Base-by-base conservation (phyloP, 305 asterid species). In the Stenogyne calaminthoides region DNA sequence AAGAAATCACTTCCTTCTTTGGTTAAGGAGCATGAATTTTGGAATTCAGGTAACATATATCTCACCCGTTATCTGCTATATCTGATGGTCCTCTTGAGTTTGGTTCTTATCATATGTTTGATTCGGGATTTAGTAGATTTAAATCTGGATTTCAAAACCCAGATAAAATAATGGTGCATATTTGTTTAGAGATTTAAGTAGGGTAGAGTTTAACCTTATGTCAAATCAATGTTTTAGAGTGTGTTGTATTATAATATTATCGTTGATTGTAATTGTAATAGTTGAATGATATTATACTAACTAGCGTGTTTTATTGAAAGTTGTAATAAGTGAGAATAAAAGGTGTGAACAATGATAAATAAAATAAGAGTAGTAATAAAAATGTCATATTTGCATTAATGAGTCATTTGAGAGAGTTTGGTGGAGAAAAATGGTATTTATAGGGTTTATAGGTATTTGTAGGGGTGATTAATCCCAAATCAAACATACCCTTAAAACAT, bases 11-110 rank as follows among this genome's bases (percentile, higher is more conserved):
- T 95, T 76, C 96, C 96, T 57, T 84, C 96, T 10, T 73, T 95
- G 80, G 78, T 84, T 20, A 90, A 82, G 86, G 99, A 95, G 67
- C 81, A 90, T 60, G 40, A 75, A 6, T 95, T 89, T 79, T 95
- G 98, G 99, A 95, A 82, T 80, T 87, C 96, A 9, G 98, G 98
- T 89, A 72, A 8, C n/a, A 3, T 52, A 59, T 40, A 27, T 58
- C 20, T 55, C 29, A 10, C 32, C 60, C 32, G 6, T 19, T 55
- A 55, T 55, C 32, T 55, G 32, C n/a, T 55, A 52, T 19, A 2
- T 52, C 58, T 52, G 27, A 49, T 49, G 19, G 22, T 6, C 10
- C 10, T 49, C 56, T 49, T 15, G 22, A 6, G 10, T 49, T 49
- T 49, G 56, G 56, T 49, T 49, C 18, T n/a, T 15, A 47, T 47